These are phyloP conservation scores for Chaetothyriales sp. DNA, from an alignment of 2,329 filamentous ascomycete genomes.

Conservation along the genomic window DNA sequence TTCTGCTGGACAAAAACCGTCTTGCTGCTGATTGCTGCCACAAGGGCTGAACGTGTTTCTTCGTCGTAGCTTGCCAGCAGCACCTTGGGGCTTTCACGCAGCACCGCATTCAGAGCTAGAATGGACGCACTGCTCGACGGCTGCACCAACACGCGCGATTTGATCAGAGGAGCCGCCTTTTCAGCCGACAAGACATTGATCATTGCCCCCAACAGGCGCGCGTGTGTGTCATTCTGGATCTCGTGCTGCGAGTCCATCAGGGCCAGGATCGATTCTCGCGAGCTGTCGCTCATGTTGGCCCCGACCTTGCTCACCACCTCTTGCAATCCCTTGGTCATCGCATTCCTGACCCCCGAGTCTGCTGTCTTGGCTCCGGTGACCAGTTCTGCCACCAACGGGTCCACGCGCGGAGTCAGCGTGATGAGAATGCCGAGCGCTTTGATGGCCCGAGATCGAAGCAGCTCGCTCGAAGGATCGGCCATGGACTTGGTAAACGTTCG, in stretches of 20 bases:
- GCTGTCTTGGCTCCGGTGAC: conserved; percentile 89
- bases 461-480: conserved; percentile 81
- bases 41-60: conserved; percentile 62
- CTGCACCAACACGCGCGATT: conserved; percentile 61
- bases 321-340: conserved; percentile 93
- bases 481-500: conserved; percentile 93
- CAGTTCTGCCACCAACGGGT: conserved; percentile 81
- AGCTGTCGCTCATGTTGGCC: conserved; percentile 82
- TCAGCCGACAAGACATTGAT: conserved; percentile 72
- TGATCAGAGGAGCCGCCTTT: conserved; percentile 45
- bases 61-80: conserved; percentile 55
- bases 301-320: conserved; percentile 94
- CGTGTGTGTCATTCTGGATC: conserved; percentile 73
- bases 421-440: conserved; percentile 91
- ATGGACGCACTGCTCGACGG: conserved; percentile 66
- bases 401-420: conserved; percentile 85
- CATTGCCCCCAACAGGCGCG: conserved; percentile 74
- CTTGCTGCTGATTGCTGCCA: conserved; percentile 60
- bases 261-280: conserved; percentile 67
- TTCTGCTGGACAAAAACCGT: conserved; percentile 52
- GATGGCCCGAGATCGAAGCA: conserved; percentile 72
- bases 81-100: conserved; percentile 61
- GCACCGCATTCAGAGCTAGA: conserved; percentile 72
- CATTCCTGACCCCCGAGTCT: conserved; percentile 74
- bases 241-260: conserved; percentile 63